A percentile compares a stretch with the other conserved stretches of the same genome.
phyloP scores from a whole-genome alignment of 2,329 filamentous ascomycete genomes.

The Botrytis fragariae region DNA sequence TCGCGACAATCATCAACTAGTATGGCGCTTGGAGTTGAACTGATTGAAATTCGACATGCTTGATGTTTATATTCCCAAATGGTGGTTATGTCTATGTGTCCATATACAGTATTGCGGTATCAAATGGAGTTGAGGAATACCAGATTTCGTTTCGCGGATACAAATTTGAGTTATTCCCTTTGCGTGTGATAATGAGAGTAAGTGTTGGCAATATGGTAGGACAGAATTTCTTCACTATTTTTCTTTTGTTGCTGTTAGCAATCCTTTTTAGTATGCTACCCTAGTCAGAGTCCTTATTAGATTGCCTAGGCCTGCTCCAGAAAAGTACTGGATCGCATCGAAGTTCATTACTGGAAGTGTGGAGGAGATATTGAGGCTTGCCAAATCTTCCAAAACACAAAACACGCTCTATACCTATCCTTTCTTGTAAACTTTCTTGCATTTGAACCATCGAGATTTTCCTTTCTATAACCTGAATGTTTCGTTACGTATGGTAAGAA shows the following conservation, averaged over 20 bases:
- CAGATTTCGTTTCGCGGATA: not conserved
- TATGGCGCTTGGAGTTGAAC: constrained; percentile 13
- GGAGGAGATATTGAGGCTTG: not conserved
- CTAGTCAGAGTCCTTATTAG: not conserved
- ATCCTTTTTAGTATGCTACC: not conserved
- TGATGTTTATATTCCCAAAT: not conserved
- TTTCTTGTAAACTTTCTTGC: not conserved
- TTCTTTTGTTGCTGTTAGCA: not conserved
- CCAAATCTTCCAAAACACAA: not conserved
- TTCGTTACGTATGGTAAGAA: not conserved
- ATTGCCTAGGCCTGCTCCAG: not conserved
- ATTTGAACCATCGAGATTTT: not conserved
- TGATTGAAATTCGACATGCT: not conserved
- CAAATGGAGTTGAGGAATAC: constrained; percentile 11
- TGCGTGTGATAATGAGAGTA: not conserved
- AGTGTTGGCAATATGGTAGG: not conserved
- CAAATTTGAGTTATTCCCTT: not conserved
- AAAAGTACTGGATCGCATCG: not conserved
- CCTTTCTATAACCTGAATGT: not conserved
- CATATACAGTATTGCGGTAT: not conserved
- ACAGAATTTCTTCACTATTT: not conserved
- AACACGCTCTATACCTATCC: not conserved
- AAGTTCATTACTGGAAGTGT: not conserved
- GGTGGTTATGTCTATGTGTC: constrained; percentile 1
- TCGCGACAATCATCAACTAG: not conserved